Conservation (phyloP, 106 monocot genomes). For the Dioscorea alata region DNA sequence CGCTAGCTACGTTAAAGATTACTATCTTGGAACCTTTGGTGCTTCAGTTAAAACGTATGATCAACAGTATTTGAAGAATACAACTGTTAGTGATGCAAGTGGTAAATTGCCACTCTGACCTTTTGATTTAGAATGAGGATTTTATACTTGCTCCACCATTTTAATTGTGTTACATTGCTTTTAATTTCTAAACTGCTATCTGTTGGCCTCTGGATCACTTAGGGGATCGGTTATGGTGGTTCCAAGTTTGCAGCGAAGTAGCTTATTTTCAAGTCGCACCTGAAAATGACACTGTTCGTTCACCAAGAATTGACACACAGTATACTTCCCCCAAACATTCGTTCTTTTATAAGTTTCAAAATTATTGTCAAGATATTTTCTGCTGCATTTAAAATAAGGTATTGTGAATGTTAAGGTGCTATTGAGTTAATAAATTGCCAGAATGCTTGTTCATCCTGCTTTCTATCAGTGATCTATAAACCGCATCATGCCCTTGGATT, state of each 20-base stretch:
- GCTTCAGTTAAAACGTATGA: constrained; percentile 69
- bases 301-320: constrained; percentile 72
- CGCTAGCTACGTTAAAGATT: constrained; percentile 85
- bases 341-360: no score
- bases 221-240: constrained; percentile 93
- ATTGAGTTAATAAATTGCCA: no score
- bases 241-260: constrained; percentile 96
- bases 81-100: constrained; percentile 49
- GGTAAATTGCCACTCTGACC: constrained; percentile 30
- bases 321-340: constrained; percentile 11
- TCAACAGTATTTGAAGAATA: constrained; percentile 69
- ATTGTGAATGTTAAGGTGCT: no score
- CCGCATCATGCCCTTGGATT: no score
- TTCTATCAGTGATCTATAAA: no score
- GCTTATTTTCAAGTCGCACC: constrained; percentile 99
- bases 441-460: no score
- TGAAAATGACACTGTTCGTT: constrained; percentile 75
- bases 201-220: constrained; percentile 3
- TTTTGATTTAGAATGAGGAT: no score
- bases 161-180: no score
- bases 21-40: constrained; percentile 82
- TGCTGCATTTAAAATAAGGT: no score
- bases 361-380: no score
- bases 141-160: no score
- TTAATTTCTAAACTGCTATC: not conserved